Evolutionary conservation across 352 stramenopile species (phyloP).

Genomic region (Pythium volutum): DNA sequence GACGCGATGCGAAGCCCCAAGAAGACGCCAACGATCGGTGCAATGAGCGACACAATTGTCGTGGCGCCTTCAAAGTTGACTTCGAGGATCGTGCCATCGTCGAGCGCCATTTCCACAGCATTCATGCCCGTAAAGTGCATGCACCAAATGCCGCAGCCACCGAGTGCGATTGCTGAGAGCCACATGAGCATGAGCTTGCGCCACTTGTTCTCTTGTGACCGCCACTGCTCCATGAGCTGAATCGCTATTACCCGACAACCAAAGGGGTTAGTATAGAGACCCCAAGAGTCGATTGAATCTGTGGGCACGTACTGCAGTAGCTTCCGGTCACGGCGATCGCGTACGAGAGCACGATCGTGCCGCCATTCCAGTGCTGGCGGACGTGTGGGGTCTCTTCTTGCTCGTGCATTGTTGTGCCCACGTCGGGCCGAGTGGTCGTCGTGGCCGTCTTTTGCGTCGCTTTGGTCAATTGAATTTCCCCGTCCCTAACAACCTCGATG

Average conservation of each 20-base stretch:
- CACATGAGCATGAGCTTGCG: constrained; percentile 43
- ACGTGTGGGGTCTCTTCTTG: not conserved
- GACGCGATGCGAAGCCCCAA: constrained; percentile 58
- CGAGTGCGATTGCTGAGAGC: constrained; percentile 42
- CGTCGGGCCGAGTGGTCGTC: not conserved
- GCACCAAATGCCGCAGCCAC: constrained; percentile 69
- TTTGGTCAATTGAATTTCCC: too few species aligned
- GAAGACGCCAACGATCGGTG: constrained; percentile 51
- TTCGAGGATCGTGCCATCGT: constrained; percentile 38
- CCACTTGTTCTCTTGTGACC: constrained; percentile 30
- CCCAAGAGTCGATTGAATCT: too few species aligned
- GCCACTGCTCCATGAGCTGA: constrained; percentile 73
- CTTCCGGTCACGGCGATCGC: constrained; percentile 52
- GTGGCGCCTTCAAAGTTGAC: constrained; percentile 53
- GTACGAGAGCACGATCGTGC: constrained; percentile 48
- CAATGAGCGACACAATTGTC: constrained; percentile 58
- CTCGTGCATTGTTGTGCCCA: not conserved
- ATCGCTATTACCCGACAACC: too few species aligned
- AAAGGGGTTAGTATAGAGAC: too few species aligned
- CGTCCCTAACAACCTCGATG: not conserved
- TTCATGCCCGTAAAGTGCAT: constrained; percentile 80
- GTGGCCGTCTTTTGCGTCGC: not conserved
- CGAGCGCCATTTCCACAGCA: constrained; percentile 40
- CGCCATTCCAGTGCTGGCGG: constrained; percentile 47
- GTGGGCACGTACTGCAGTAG: constrained; percentile 52